phyloP scores from a whole-genome alignment of 2,329 filamentous ascomycete species.

The Cercospora berteroae region DNA sequence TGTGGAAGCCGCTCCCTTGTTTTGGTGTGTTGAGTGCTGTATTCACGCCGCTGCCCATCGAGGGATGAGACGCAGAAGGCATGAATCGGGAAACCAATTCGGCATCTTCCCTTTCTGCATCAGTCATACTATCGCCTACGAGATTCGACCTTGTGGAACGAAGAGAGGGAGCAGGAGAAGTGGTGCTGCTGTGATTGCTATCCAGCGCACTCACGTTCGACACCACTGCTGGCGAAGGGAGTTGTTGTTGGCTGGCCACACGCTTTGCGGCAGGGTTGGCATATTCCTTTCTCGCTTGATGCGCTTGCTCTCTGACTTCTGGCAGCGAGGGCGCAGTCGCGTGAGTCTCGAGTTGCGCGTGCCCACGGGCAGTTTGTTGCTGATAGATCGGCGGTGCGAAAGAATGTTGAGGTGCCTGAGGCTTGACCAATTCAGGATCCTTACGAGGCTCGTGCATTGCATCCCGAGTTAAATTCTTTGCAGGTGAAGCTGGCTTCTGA shows the following conservation, averaged over 20 bases:
- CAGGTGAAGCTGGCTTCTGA: slow-evolving; percentile 1
- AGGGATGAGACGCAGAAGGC: slow-evolving; percentile 33
- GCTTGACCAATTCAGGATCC: neutral
- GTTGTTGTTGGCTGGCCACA: slow-evolving; percentile 28
- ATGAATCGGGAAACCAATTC: slow-evolving; percentile 38
- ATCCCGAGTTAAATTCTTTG: neutral
- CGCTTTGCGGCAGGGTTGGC: slow-evolving; percentile 32
- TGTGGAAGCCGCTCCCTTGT: slow-evolving; percentile 30
- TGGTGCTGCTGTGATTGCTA: slow-evolving; percentile 30
- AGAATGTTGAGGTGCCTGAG: slow-evolving; percentile 1
- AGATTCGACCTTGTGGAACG: slow-evolving; percentile 29
- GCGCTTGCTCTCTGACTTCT: slow-evolving; percentile 22
- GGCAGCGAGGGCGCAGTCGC: slow-evolving; percentile 17
- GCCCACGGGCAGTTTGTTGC: slow-evolving; percentile 10
- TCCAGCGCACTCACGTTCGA: slow-evolving; percentile 36
- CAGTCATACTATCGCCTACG: slow-evolving; percentile 17
- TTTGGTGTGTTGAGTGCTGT: slow-evolving; percentile 34
- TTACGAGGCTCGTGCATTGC: neutral
- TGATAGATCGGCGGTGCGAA: slow-evolving; percentile 13
- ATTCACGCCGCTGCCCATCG: slow-evolving; percentile 31
- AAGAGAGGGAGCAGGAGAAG: slow-evolving; percentile 33
- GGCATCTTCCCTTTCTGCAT: slow-evolving; percentile 25
- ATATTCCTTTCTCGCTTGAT: slow-evolving; percentile 19
- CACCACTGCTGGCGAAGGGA: slow-evolving; percentile 33
- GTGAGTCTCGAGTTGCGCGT: slow-evolving; percentile 4